These are phyloP conservation scores for Komagataea norvegica DNA, from an alignment of 1,139 yeast genomes.

Conservation along the genomic window DNA sequence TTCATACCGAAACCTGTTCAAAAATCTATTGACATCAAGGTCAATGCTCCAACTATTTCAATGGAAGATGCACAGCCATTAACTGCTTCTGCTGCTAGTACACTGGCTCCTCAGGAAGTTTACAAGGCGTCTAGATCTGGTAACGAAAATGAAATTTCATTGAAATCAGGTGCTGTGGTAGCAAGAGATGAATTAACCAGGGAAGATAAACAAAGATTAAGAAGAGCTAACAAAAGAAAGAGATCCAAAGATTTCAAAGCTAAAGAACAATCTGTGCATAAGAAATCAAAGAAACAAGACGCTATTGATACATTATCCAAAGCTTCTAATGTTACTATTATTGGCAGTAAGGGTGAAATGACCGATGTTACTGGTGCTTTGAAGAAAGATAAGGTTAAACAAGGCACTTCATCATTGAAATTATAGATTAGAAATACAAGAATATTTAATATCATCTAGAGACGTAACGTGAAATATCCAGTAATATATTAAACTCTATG, in stretches of 20 bases:
- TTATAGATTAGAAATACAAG: constrained; percentile 17
- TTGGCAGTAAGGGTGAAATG: constrained; percentile 73
- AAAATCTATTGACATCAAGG: constrained; percentile 73
- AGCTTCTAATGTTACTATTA: constrained; percentile 74
- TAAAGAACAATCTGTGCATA: constrained; percentile 32
- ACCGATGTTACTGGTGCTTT: constrained; percentile 69
- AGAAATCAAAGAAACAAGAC: constrained; percentile 54
- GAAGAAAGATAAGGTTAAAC: constrained; percentile 36
- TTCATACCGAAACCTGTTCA: constrained; percentile 89
- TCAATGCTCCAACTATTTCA: constrained; percentile 70
- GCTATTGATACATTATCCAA: constrained; percentile 70
- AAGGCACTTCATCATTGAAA: constrained; percentile 28
- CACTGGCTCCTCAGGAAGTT: constrained; percentile 95
- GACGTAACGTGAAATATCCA: too few relatives aligned
- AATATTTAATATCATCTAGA: too few relatives aligned
- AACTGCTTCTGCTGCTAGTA: constrained; percentile 66
- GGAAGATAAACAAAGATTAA: constrained; percentile 81
- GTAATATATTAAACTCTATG: too few relatives aligned
- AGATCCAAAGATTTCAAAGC: constrained; percentile 49
- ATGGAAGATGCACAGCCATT: constrained; percentile 98
- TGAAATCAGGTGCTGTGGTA: constrained; percentile 77
- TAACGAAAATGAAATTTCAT: constrained; percentile 57
- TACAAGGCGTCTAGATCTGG: constrained; percentile 53
- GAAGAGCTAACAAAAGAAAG: constrained; percentile 84
- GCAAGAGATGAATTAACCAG: constrained; percentile 79